Evolutionary conservation across 1,284 basidiomycete species (phyloP), one percentile per base, ranked within the genome.

Genomic region (Leccinum variabile): DNA sequence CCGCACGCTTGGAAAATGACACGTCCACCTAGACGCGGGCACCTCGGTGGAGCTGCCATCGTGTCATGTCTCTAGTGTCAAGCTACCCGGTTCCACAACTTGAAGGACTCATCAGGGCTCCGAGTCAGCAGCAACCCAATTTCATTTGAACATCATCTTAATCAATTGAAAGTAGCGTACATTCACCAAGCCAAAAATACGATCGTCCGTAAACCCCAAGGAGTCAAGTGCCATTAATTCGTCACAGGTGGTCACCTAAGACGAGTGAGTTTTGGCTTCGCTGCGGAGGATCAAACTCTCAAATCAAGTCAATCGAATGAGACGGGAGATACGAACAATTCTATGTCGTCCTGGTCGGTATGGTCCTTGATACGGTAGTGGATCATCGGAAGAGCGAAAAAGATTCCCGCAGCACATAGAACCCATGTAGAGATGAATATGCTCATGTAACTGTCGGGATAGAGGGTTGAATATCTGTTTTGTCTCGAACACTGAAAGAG

Each of bases 361-460:
- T 72, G 70, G 35, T 79, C 68, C 65, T 70, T 77, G 62, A 78
- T 75, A 46, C 78, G 78, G 56, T 65, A 67, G 59, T 77, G 71
- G 13, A 78, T 70, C 78, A 80, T 80, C 10, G 78, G 78, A 56
- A 77, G 63, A 9, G 77, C 76, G 57, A 67, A 78, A 46, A 75
- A 1, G 32, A 80, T 67, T 25, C 77, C 78, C 3, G 62, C 77
- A 1, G 68, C 72, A 46, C 75, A 68, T 53, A 78, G 69, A 28
- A 68, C 68, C 77, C 77, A 78, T 3, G 77, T 78, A 16, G 78
- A 78, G 50, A 72, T 66, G 61, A 78, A 78, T 30, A 79, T 76
- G 59, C 66, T 78, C 69, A 78, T 76, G 65, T 70, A 78, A 16
- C 78, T 79, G 52, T 67, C 8, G 52, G 13, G 41, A 52, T 52